phyloP scores from a whole-genome alignment of 257 asterid genomes.

The Nicotiana otophora region DNA sequence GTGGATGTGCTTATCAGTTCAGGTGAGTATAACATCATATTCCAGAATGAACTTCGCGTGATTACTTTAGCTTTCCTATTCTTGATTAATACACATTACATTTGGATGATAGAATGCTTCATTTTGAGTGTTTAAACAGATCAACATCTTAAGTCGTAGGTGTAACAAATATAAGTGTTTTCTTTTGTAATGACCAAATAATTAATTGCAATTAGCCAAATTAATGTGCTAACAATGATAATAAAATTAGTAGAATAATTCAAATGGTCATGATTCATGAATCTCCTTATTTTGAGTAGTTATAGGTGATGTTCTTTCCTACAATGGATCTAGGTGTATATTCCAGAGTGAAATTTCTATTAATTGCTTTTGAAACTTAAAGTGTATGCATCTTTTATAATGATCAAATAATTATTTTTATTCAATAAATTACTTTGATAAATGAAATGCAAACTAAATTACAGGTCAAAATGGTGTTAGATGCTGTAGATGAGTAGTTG shows the following conservation, averaged over 20 bases:
- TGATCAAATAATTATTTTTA: not conserved
- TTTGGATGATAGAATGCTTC: too few relatives aligned
- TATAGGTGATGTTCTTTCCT: too few relatives aligned
- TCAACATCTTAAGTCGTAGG: too few relatives aligned
- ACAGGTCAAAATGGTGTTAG: not conserved
- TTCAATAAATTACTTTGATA: not conserved
- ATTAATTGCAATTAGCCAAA: too few relatives aligned
- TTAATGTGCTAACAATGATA: too few relatives aligned
- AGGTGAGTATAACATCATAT: not conserved
- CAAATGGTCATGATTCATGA: not conserved
- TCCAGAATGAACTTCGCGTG: not conserved
- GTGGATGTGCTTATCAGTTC: not conserved
- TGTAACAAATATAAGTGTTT: too few relatives aligned
- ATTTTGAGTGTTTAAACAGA: too few relatives aligned
- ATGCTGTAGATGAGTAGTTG: not conserved
- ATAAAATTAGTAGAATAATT: not conserved
- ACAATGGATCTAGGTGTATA: too few relatives aligned
- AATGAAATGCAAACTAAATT: not conserved
- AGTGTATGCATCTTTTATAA: not conserved
- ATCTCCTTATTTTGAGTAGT: not conserved
- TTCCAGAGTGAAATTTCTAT: too few relatives aligned
- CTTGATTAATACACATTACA: too few relatives aligned
- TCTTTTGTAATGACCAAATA: too few relatives aligned
- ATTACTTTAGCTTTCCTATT: too few relatives aligned
- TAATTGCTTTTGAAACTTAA: not conserved